phyloP scores from a whole-genome alignment of 2,329 filamentous ascomycete species.

The Colletotrichum tanaceti region DNA sequence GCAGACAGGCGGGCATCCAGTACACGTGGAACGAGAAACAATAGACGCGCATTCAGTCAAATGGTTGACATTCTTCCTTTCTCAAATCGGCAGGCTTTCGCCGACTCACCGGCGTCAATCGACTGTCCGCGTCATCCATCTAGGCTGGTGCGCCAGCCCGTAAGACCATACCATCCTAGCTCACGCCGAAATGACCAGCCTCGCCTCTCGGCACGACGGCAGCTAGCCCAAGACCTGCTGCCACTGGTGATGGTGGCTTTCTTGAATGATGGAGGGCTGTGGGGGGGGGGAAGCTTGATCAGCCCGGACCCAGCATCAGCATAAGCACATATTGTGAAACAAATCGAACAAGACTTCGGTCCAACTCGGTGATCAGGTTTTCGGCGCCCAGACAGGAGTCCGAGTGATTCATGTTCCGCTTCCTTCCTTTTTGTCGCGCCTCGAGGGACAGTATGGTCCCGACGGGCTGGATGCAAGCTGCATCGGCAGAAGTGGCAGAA shows the following conservation, averaged over 20 bases:
- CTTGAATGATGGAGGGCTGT: slow-evolving; percentile 3
- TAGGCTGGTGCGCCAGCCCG: slow-evolving; percentile 27
- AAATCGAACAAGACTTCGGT: slow-evolving; percentile 7
- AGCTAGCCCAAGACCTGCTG: slow-evolving; percentile 16
- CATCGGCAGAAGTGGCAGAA: neutral
- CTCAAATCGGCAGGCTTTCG: neutral
- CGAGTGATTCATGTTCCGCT: neutral
- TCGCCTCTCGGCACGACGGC: slow-evolving; percentile 29
- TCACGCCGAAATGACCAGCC: slow-evolving; percentile 23
- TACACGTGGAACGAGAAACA: slow-evolving; percentile 31
- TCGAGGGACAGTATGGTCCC: neutral
- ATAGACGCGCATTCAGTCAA: slow-evolving; percentile 23
- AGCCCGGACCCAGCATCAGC: slow-evolving; percentile 34
- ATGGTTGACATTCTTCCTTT: slow-evolving; percentile 13
- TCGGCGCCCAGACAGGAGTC: slow-evolving; percentile 18
- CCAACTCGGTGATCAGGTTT: slow-evolving; percentile 9
- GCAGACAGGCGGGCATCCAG: slow-evolving; percentile 34
- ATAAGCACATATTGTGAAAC: slow-evolving; percentile 40
- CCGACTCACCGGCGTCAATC: slow-evolving; percentile 5
- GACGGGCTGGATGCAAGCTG: neutral
- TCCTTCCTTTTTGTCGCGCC: neutral
- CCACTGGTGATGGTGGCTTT: slow-evolving; percentile 15
- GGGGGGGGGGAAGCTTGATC: slow-evolving; percentile 5
- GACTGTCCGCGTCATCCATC: slow-evolving; percentile 35
- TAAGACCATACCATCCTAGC: slow-evolving; percentile 34